Evolutionary conservation across 2,329 filamentous ascomycete species (phyloP).

Genomic region (Davidsoniella virescens): DNA sequence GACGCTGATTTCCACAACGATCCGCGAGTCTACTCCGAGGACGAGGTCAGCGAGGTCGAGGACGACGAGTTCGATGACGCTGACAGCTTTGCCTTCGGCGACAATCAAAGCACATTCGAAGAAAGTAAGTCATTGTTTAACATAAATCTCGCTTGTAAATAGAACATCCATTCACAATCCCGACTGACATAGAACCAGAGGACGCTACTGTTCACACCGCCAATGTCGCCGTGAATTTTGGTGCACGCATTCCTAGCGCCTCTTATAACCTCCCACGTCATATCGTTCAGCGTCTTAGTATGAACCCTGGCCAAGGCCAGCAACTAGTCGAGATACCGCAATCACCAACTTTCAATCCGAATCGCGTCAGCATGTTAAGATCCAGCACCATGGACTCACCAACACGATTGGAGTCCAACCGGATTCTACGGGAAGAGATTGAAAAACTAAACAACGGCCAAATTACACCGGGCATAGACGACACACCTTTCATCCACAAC

Average conservation of each 20-base stretch:
- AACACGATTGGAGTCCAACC: neutral
- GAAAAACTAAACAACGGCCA: conserved; percentile 21
- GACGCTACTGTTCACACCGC: conserved; percentile 2
- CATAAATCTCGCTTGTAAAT: too few relatives aligned
- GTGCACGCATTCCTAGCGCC: neutral
- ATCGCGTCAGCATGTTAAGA: neutral
- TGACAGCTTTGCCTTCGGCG: neutral
- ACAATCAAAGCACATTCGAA: neutral
- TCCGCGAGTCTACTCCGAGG: neutral
- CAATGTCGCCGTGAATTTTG: conserved; percentile 7
- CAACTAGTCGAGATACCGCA: conserved; percentile 8
- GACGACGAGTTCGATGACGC: conserved; percentile 1
- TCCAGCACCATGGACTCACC: neutral
- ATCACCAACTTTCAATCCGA: neutral
- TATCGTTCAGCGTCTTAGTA: conserved; percentile 5
- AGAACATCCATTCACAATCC: neutral
- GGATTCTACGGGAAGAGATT: neutral
- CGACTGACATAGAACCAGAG: neutral
- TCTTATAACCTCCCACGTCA: conserved; percentile 3
- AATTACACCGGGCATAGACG: conserved; percentile 63
- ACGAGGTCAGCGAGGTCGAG: neutral
- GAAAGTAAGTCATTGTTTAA: neutral
- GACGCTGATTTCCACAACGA: neutral
- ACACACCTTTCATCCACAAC: conserved; percentile 77
- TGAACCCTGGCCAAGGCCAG: conserved; percentile 6